These are phyloP conservation scores for Handroanthus guayacan DNA, from an alignment of 257 asterid genomes.

Conservation along the genomic window DNA sequence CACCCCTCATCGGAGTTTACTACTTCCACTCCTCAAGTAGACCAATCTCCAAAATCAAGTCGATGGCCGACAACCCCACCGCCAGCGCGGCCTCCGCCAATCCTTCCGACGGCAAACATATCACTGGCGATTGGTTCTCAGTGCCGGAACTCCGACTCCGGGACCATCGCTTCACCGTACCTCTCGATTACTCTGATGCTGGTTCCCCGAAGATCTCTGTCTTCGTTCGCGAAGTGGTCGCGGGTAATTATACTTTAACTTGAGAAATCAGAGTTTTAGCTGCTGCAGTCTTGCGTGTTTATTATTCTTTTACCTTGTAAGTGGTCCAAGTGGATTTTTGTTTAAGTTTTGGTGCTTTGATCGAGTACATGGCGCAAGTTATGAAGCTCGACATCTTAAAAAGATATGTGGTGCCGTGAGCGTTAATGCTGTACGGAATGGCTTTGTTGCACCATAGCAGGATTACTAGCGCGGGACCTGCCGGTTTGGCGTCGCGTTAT, in stretches of 20 bases:
- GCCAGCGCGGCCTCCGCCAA: slow-evolving; percentile 24
- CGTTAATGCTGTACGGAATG: slow-evolving; percentile 3
- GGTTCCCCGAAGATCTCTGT: slow-evolving; percentile 64
- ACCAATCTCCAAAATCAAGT: slow-evolving; percentile 40
- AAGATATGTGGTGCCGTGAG: slow-evolving; percentile 19
- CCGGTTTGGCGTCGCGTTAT: neutral
- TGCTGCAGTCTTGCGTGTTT: slow-evolving; percentile 17
- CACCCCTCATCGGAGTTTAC: slow-evolving; percentile 25
- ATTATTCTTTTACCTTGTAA: neutral
- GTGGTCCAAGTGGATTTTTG: neutral
- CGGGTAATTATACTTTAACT: slow-evolving; percentile 53
- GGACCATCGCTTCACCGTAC: slow-evolving; percentile 83
- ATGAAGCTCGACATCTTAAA: slow-evolving; percentile 18
- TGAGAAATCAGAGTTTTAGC: slow-evolving; percentile 2
- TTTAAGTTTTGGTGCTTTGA: neutral
- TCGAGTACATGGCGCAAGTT: slow-evolving; percentile 23
- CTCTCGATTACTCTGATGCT: slow-evolving; percentile 69
- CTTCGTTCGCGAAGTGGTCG: slow-evolving; percentile 86
- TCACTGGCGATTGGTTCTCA: slow-evolving; percentile 70
- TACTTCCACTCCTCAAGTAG: slow-evolving; percentile 41
- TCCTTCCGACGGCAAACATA: slow-evolving; percentile 48
- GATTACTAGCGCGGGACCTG: neutral
- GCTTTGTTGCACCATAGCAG: neutral
- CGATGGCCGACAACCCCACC: slow-evolving; percentile 45
- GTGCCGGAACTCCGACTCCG: slow-evolving; percentile 93